Conservation (phyloP, 179 eudicot species). For the Heliamphora pulchella region DNA sequence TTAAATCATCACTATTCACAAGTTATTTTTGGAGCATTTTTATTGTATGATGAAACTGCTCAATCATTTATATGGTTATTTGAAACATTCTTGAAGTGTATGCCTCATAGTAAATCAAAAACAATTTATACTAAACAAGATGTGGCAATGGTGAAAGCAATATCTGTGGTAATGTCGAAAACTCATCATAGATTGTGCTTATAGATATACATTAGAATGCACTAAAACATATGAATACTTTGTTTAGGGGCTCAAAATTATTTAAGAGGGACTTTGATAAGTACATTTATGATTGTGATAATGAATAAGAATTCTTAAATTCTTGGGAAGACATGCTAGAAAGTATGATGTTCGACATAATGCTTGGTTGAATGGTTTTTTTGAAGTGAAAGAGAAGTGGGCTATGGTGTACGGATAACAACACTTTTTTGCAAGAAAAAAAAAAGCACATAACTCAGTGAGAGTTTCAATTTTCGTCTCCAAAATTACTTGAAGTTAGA, state of each 20-base stretch:
- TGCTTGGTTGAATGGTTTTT: neutral
- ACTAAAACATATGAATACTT: neutral
- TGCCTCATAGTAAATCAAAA: constrained; percentile 18
- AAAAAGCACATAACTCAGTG: constrained; percentile 6
- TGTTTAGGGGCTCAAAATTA: too few relatives aligned
- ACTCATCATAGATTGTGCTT: too few relatives aligned
- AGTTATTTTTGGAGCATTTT: constrained; percentile 25
- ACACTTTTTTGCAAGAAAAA: neutral
- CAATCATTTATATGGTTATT: constrained; percentile 30
- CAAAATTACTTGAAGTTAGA: neutral
- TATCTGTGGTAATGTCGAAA: too few relatives aligned
- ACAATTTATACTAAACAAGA: constrained; percentile 29
- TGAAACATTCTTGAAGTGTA: constrained; percentile 21
- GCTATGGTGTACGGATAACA: neutral
- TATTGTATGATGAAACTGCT: constrained; percentile 30
- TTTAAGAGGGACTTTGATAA: too few relatives aligned
- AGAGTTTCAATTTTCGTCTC: neutral
- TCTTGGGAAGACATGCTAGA: neutral
- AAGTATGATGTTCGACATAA: neutral
- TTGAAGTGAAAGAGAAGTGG: too few relatives aligned
- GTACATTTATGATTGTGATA: too few relatives aligned
- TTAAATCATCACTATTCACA: constrained; percentile 25
- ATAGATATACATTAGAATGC: constrained; percentile 14
- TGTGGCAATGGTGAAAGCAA: constrained; percentile 19
- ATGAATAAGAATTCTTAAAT: neutral